phyloP scores from a whole-genome alignment of 2,329 filamentous ascomycete species.

The Truncatella angustata region DNA sequence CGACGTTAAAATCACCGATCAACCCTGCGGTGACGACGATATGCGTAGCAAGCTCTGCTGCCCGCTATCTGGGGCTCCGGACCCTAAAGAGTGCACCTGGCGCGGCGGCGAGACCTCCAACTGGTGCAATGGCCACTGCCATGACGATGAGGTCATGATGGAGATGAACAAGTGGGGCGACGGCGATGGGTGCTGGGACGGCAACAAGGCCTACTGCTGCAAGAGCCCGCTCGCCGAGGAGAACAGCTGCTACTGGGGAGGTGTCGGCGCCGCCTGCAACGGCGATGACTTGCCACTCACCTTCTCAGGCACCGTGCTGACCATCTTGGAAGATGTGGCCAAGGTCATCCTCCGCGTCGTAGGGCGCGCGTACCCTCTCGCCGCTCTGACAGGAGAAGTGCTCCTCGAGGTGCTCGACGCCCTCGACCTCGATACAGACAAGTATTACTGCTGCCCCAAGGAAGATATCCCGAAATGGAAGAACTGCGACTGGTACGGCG shows the following conservation, averaged over 20 bases:
- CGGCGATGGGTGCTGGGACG: constrained; percentile 25
- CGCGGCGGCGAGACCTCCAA: constrained; percentile 11
- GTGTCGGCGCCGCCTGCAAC: constrained; percentile 18
- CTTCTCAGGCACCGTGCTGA: constrained; percentile 21
- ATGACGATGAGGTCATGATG: constrained; percentile 31
- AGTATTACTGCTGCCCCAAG: too few species aligned
- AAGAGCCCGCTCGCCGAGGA: constrained; percentile 18
- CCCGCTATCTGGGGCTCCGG: constrained; percentile 27
- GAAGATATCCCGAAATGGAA: too few species aligned
- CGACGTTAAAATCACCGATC: constrained; percentile 23
- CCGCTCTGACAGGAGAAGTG: too few species aligned
- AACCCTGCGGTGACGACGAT: constrained; percentile 20
- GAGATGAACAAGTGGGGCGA: constrained; percentile 26
- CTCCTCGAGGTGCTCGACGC: too few species aligned
- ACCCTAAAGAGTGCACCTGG: constrained; percentile 29
- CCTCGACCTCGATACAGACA: too few species aligned
- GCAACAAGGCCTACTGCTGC: constrained; percentile 30
- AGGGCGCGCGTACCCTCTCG: too few species aligned
- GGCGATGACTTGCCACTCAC: constrained; percentile 19
- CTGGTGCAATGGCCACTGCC: constrained; percentile 31
- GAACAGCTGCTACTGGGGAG: constrained; percentile 23
- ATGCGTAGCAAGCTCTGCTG: constrained; percentile 25
- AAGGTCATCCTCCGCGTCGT: too few species aligned
- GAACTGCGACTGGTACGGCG: too few species aligned
- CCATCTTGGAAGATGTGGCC: constrained; percentile 16